These are phyloP conservation scores for Xylariales sp. DNA, from an alignment of 2,329 filamentous ascomycete species.

Conservation along the genomic window DNA sequence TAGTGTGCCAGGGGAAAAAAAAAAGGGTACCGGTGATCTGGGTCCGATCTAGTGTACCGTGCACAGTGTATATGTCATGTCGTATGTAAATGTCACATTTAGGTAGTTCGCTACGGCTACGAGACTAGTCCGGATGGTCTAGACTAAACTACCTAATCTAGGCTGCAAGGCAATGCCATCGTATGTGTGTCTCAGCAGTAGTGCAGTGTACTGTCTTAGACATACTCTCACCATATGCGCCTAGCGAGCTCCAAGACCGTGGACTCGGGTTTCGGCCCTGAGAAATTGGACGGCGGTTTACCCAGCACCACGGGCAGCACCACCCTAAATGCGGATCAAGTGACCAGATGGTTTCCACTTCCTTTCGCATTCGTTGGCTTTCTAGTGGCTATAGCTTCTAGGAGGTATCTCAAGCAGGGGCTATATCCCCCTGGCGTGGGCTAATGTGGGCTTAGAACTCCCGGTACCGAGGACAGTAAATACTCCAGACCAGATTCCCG, in stretches of 20 bases:
- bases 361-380: background rate
- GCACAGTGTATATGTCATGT: background rate
- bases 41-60: background rate
- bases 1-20: background rate
- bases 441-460: constrained; percentile 10
- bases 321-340: background rate
- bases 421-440: background rate
- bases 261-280: background rate
- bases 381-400: background rate
- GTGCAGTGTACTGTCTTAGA: constrained; percentile 1
- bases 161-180: no score
- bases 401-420: background rate
- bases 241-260: background rate
- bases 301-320: no score
- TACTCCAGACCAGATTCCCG: constrained; percentile 53
- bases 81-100: no score
- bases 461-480: constrained; percentile 51
- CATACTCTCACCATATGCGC: background rate
- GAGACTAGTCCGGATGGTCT: background rate
- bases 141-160: no score
- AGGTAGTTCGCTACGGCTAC: no score
- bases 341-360: background rate
- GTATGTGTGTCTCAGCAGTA: no score
- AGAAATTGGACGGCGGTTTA: background rate
- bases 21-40: background rate